These are phyloP conservation scores for Cladosporium halotolerans DNA, from an alignment of 2,329 filamentous ascomycete genomes.

Conservation along the genomic window DNA sequence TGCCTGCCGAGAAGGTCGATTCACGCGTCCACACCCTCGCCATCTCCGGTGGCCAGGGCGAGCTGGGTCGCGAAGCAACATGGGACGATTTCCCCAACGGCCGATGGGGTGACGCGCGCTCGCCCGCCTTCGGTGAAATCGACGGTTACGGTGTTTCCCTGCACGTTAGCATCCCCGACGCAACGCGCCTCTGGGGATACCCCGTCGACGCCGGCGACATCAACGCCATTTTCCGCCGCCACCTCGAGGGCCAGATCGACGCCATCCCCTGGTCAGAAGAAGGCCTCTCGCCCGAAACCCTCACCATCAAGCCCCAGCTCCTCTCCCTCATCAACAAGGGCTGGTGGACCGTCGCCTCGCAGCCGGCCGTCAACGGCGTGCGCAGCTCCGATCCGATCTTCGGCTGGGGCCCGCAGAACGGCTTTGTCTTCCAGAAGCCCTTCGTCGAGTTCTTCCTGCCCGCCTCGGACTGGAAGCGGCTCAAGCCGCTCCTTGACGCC, in stretches of 20 bases:
- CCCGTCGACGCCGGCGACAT: constrained; percentile 68
- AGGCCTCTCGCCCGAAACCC: constrained; percentile 75
- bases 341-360: constrained; percentile 95
- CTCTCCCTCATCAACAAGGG: constrained; percentile 71
- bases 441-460: constrained; percentile 96
- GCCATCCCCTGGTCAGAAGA: constrained; percentile 95
- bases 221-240: constrained; percentile 69
- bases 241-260: constrained; percentile 70
- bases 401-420: constrained; percentile 87
- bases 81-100: constrained; percentile 99
- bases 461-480: constrained; percentile 59
- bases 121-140: constrained; percentile 90
- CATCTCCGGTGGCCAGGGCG: constrained; percentile 88
- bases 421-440: constrained; percentile 95
- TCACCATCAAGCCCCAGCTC: constrained; percentile 69
- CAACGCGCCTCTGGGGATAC: constrained; percentile 76
- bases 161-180: constrained; percentile 80
- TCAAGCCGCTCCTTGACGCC: constrained; percentile 61
- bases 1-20: constrained; percentile 67
- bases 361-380: constrained; percentile 85
- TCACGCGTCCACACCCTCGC: constrained; percentile 66
- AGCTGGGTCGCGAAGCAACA: constrained; percentile 85
- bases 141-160: constrained; percentile 97
- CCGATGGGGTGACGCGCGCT: constrained; percentile 87
- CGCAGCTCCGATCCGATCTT: constrained; percentile 71